Evolutionary conservation across 2,329 filamentous ascomycete species (phyloP).

Genomic region (Penicillium brasilianum): DNA sequence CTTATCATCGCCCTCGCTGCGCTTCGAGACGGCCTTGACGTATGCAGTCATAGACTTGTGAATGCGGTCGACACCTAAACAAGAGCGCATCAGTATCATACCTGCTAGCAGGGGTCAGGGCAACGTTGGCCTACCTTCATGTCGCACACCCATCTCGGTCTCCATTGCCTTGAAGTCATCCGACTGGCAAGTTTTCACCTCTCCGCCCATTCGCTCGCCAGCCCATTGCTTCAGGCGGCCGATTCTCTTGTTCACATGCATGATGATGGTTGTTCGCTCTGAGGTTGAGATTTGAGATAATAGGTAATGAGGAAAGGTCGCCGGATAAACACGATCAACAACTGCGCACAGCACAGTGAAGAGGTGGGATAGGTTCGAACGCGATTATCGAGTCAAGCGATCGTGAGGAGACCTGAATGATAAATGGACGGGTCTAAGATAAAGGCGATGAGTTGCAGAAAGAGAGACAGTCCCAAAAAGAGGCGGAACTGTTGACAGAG

Average conservation of each 20-base stretch:
- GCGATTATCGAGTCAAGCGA: constrained; percentile 8
- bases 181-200: constrained; percentile 82
- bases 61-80: constrained; percentile 82
- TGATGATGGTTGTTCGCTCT: constrained; percentile 37
- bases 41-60: constrained; percentile 85
- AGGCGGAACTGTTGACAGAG: constrained; percentile 9
- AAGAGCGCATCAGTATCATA: background rate
- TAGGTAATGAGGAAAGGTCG: background rate
- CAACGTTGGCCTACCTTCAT: constrained; percentile 71
- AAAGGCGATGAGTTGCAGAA: constrained; percentile 1
- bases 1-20: constrained; percentile 82
- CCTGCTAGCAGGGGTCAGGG: background rate
- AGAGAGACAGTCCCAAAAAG: constrained; percentile 7
- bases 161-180: constrained; percentile 93
- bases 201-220: constrained; percentile 91
- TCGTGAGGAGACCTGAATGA: constrained; percentile 7
- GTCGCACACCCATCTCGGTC: constrained; percentile 84
- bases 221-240: constrained; percentile 98
- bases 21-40: constrained; percentile 84
- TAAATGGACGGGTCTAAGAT: background rate
- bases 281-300: background rate
- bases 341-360: constrained; percentile 12
- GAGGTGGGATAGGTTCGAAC: constrained; percentile 13
- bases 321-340: background rate
- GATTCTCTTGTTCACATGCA: constrained; percentile 82